Evolutionary conservation across 305 asterid genomes (phyloP).

Genomic region (Ajuga reptans): DNA sequence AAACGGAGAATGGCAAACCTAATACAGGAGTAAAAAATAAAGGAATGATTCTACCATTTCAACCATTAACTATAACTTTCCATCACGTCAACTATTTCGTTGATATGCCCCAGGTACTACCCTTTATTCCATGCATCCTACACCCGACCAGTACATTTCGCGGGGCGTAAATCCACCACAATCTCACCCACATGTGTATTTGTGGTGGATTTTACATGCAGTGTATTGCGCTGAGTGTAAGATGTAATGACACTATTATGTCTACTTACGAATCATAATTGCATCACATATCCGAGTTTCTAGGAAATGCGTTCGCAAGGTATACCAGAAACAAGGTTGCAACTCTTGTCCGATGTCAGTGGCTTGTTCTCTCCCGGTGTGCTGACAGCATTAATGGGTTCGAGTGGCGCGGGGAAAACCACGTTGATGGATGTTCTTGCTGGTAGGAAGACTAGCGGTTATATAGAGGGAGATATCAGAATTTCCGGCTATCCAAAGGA

Average conservation of each 20-base stretch:
- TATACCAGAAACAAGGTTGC: constrained; percentile 58
- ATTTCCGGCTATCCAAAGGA: constrained; percentile 74
- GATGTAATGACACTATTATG: not conserved
- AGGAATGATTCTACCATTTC: constrained; percentile 92
- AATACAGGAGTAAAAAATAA: constrained; percentile 30
- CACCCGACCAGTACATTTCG: not conserved
- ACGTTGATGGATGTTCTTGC: constrained; percentile 92
- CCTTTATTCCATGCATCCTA: not conserved
- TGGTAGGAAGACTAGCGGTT: constrained; percentile 88
- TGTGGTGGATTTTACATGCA: no score
- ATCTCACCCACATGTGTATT: no score
- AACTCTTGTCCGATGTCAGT: constrained; percentile 60
- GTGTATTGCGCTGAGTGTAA: no score
- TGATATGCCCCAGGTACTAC: constrained; percentile 78
- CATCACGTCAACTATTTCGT: constrained; percentile 77
- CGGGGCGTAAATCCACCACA: no score
- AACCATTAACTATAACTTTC: constrained; percentile 73
- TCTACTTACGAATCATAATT: not conserved
- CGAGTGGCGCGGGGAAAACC: constrained; percentile 96
- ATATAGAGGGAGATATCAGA: constrained; percentile 71
- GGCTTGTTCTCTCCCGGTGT: constrained; percentile 85
- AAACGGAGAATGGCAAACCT: constrained; percentile 15
- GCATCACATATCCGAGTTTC: not conserved
- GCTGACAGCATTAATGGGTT: constrained; percentile 77
- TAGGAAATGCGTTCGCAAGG: constrained; percentile 81